A percentile compares a stretch with the other conserved stretches of the same genome.
Conservation (phyloP, 2,329 filamentous ascomycete genomes). For the Paraconiothyrium brasiliense region DNA sequence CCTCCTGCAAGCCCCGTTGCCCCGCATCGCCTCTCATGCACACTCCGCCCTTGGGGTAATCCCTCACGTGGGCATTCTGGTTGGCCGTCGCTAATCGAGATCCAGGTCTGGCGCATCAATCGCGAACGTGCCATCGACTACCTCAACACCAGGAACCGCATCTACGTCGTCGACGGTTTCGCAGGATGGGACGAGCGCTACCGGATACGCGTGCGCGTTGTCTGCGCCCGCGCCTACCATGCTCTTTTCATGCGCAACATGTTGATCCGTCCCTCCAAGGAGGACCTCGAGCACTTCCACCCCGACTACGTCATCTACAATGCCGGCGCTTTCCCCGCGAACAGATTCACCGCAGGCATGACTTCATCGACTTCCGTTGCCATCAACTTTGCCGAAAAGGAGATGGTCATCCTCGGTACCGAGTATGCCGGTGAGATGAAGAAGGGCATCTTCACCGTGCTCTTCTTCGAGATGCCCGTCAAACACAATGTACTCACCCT, state of each 20-base stretch:
- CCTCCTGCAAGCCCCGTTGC: constrained; percentile 41
- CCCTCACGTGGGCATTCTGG: constrained; percentile 30
- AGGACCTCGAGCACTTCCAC: constrained; percentile 97
- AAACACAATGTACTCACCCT: constrained; percentile 99
- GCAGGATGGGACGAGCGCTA: constrained; percentile 99
- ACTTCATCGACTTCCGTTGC: constrained; percentile 97
- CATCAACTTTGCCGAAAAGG: constrained; percentile 99
- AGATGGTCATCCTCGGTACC: constrained; percentile 99
- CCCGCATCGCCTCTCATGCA: constrained; percentile 46
- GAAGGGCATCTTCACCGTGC: constrained; percentile 97
- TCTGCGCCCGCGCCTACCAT: constrained; percentile 99
- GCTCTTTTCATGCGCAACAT: constrained; percentile 99
- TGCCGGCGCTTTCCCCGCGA: constrained; percentile 96
- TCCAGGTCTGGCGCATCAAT: constrained; percentile 98
- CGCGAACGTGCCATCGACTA: constrained; percentile 98
- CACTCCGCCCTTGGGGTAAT: constrained; percentile 24
- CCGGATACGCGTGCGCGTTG: constrained; percentile 94
- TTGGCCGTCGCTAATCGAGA: constrained; percentile 36
- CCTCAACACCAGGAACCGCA: constrained; percentile 97
- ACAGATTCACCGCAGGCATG: constrained; percentile 98
- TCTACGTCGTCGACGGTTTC: constrained; percentile 97
- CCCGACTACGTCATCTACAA: constrained; percentile 99
- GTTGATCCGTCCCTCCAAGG: constrained; percentile 91
- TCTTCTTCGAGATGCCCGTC: constrained; percentile 99
- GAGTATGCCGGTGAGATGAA: constrained; percentile 93